Percentiles rank a stretch among this genome's conserved stretches.
phyloP scores from a whole-genome alignment of 2,329 filamentous ascomycete species.

The Penicillium fuscoglaucum region DNA sequence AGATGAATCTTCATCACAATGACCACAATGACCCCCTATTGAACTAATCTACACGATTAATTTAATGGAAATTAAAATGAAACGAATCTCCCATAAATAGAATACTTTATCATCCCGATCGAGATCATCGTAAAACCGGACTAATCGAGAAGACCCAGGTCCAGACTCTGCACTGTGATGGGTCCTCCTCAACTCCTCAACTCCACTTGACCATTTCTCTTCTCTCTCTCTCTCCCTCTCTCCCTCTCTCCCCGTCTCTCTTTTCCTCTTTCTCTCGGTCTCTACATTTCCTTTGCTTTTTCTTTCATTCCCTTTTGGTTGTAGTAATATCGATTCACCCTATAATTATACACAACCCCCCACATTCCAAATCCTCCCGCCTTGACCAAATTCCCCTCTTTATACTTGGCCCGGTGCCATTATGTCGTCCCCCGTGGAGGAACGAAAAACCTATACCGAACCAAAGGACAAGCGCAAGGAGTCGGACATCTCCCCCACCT shows the following conservation, averaged over 20 bases:
- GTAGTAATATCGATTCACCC: not conserved
- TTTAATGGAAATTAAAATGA: not conserved
- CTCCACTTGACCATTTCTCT: slow-evolving; percentile 11
- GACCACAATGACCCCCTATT: not conserved
- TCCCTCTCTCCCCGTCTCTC: not conserved
- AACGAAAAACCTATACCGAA: slow-evolving; percentile 30
- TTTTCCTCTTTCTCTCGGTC: not conserved
- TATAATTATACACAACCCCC: not conserved
- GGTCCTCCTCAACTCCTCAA: not conserved
- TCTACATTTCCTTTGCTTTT: not conserved
- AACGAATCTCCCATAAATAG: not conserved
- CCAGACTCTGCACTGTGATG: slow-evolving; percentile 4
- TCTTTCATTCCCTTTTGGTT: slow-evolving; percentile 5
- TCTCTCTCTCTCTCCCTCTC: not conserved
- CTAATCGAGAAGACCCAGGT: not conserved
- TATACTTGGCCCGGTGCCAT: slow-evolving; percentile 31
- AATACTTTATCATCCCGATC: not conserved
- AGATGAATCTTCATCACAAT: too few relatives aligned
- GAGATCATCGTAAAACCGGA: not conserved
- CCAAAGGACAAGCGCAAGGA: slow-evolving; percentile 28
- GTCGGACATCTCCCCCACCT: slow-evolving; percentile 27
- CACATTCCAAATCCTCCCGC: not conserved
- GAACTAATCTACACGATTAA: not conserved
- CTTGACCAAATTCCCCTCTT: slow-evolving; percentile 11
- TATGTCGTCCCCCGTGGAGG: slow-evolving; percentile 40